Evolutionary conservation across 2,329 filamentous ascomycete genomes (phyloP).

Genomic region (Exophiala alcalophila): DNA sequence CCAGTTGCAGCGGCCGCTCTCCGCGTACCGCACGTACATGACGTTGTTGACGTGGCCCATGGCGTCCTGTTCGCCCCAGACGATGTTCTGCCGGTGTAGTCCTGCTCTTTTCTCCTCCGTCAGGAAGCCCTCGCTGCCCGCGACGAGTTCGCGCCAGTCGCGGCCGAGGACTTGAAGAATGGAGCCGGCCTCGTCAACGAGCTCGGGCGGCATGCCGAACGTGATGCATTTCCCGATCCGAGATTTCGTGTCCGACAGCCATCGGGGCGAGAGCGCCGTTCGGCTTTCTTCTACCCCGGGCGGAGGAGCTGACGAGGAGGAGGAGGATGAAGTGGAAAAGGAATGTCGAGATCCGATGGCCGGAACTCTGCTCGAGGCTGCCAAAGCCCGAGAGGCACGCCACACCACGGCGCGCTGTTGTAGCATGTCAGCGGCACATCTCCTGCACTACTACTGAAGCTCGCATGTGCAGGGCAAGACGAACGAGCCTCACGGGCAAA

Average conservation of each 20-base stretch:
- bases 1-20: conserved; percentile 78
- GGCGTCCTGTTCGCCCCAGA: conserved; percentile 69
- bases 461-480: too few relatives aligned
- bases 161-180: conserved; percentile 59
- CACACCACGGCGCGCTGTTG: conserved; percentile 13
- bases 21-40: conserved; percentile 77
- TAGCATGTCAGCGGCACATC: conserved; percentile 18
- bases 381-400: conserved; percentile 11
- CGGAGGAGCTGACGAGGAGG: conserved; percentile 37
- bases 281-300: conserved; percentile 70
- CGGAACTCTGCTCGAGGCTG: background rate
- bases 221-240: conserved; percentile 72
- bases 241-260: conserved; percentile 66
- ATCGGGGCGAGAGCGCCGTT: conserved; percentile 51
- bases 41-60: conserved; percentile 82
- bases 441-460: too few relatives aligned
- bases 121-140: conserved; percentile 72
- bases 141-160: conserved; percentile 70
- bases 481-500: too few relatives aligned
- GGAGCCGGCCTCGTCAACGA: conserved; percentile 56
- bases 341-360: too few relatives aligned
- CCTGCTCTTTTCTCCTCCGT: conserved; percentile 61
- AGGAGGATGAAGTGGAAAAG: background rate
- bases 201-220: conserved; percentile 63
- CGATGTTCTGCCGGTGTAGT: conserved; percentile 64